Evolutionary conservation across 1,284 basidiomycete species (phyloP).

Genomic region (Trichosporon sp.): DNA sequence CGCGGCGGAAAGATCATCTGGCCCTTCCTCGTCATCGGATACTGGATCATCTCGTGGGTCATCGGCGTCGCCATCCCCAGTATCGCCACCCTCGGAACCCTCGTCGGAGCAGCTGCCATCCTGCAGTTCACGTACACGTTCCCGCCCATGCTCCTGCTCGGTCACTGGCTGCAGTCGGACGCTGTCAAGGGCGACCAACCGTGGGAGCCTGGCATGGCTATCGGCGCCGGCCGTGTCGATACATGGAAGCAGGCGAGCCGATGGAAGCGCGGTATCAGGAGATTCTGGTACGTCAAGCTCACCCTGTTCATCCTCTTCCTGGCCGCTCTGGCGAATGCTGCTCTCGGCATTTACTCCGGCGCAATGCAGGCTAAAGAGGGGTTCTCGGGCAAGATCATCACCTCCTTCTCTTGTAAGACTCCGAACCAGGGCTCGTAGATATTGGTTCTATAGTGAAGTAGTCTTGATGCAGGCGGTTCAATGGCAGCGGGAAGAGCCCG

Average conservation of each 20-base stretch:
- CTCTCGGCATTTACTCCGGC: constrained; percentile 17
- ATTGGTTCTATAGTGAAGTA: too few relatives aligned
- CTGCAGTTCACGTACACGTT: constrained; percentile 21
- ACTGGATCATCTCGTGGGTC: constrained; percentile 53
- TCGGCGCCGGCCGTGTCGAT: constrained; percentile 15
- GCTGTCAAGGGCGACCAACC: constrained; percentile 9
- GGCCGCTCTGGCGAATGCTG: constrained; percentile 9
- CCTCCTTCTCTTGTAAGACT: neutral
- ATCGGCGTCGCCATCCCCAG: constrained; percentile 60
- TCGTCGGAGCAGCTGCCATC: constrained; percentile 50
- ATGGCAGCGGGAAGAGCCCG: too few relatives aligned
- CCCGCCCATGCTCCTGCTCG: constrained; percentile 14
- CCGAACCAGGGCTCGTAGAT: neutral
- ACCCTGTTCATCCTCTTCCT: constrained; percentile 6
- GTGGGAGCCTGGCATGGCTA: constrained; percentile 17
- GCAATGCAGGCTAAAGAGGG: constrained; percentile 4
- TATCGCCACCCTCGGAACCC: constrained; percentile 54
- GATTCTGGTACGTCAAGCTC: constrained; percentile 18
- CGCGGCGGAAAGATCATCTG: constrained; percentile 53
- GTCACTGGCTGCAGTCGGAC: constrained; percentile 21
- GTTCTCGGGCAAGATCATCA: constrained; percentile 4
- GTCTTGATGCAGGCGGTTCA: too few relatives aligned
- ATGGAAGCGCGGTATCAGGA: constrained; percentile 18
- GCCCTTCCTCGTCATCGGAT: constrained; percentile 24
- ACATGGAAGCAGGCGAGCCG: constrained; percentile 12